Base-by-base conservation (phyloP, 192 early-diverging fungal genomes). In the Podila horticola region DNA sequence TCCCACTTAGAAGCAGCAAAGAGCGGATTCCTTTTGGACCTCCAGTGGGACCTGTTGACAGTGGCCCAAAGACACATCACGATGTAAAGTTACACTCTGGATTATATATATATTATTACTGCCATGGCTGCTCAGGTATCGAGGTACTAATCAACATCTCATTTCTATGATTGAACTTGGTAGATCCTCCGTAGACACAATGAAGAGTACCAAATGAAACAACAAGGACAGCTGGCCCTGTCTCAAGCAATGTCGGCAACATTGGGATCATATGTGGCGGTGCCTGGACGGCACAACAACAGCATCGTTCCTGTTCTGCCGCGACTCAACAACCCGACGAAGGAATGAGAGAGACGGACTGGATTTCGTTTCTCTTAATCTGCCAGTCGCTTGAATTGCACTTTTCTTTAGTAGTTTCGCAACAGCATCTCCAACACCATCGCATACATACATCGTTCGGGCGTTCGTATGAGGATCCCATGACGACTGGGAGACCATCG, bases 101-200 rank as follows among this genome's bases (percentile, higher is more conserved):
- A 8, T 45, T 17, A 12, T 5, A 6, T 34, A 34, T 6, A 2
- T 2, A 3, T 45, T 17, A 4, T 45, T 45, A 15, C 15, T 45
- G 11, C 15, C 8, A 11, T 36, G 34, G 8, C 41, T 45, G 41
- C 15, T 45, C 41, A 45, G 38, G 12, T 4, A 45, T 45, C 41
- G 15, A 45, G 38, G 41, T 45, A 45, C 0, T 45, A 45, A 45
- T 45, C 26, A 51, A 51, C 3, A 22, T 36, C 15, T 31, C 29
- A 22, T 10, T 24, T 64, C 11, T 15, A 48, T 19, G 17, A 28
- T 28, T 31, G 45, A 59, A 45, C 41, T 15, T 36, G 8, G 34
- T 9, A 75, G 74, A 75, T 75, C 17, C 62, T 75, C 17, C 74
- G 74, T 29, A 75, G 66, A 30, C 74, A 75, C 36, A 62, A 75